A percentile compares a stretch with the other conserved stretches of the same genome.
These are phyloP conservation scores for Tetracladium marchalianum DNA, from an alignment of 495 filamentous ascomycete genomes.

Conservation along the genomic window DNA sequence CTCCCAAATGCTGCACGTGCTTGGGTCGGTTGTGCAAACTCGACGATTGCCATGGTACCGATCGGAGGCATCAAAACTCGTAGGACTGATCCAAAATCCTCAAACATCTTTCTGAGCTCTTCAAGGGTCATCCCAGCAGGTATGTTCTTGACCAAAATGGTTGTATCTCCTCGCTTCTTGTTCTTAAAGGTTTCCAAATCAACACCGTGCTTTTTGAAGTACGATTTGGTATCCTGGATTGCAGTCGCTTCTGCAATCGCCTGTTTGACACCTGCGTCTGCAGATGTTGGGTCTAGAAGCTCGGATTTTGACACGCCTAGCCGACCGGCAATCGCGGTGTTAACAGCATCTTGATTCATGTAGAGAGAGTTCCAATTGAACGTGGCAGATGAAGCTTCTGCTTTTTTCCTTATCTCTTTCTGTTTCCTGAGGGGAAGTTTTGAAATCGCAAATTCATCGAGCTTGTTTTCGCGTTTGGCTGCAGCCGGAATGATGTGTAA, in stretches of 20 bases:
- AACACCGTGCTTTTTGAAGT: slow-evolving; percentile 77
- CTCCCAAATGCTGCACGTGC: slow-evolving; percentile 72
- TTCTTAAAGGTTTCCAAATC: slow-evolving; percentile 85
- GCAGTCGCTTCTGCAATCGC: slow-evolving; percentile 93
- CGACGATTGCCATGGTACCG: slow-evolving; percentile 85
- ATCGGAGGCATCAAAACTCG: slow-evolving; percentile 83
- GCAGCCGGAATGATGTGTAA: slow-evolving; percentile 78
- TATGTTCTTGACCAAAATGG: slow-evolving; percentile 93
- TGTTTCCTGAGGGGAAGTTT: slow-evolving; percentile 92
- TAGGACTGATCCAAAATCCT: slow-evolving; percentile 62
- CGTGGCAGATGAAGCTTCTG: slow-evolving; percentile 59
- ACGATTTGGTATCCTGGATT: slow-evolving; percentile 91
- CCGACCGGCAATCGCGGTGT: slow-evolving; percentile 78
- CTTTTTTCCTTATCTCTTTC: slow-evolving; percentile 73
- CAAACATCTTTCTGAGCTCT: slow-evolving; percentile 55
- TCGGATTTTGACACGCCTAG: slow-evolving; percentile 84
- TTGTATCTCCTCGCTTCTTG: slow-evolving; percentile 70
- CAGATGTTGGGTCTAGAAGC: slow-evolving; percentile 83
- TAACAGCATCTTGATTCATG: slow-evolving; percentile 96
- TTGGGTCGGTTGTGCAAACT: slow-evolving; percentile 67
- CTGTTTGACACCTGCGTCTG: slow-evolving; percentile 90
- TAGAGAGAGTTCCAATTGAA: slow-evolving; percentile 98
- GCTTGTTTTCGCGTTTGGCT: slow-evolving; percentile 65
- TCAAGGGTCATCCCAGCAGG: slow-evolving; percentile 65
- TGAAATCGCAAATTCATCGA: slow-evolving; percentile 80